Base-by-base conservation (phyloP, 2,329 filamentous ascomycete species). In the Aspergillus sp. region DNA sequence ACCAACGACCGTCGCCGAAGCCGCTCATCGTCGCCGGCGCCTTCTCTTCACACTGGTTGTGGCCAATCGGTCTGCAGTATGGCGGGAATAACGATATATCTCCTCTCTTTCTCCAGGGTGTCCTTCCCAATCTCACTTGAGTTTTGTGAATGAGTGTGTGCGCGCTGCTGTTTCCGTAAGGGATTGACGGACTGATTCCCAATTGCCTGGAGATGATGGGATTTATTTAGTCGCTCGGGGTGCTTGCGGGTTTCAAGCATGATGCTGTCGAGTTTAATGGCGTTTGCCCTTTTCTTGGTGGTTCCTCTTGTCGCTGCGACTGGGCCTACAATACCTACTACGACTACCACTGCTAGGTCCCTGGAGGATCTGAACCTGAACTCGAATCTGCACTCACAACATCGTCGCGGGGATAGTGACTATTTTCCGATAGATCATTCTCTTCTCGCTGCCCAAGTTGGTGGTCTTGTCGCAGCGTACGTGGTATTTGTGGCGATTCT, bases 381-480 rank as follows among this genome's bases (percentile, higher is more conserved):
- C 3, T 27, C 9, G 26, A 26, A 26, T 43, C 43, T 51, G 19
- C 19, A 19, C 19, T 19, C 19, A 19, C 19, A 19, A 44, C 39
- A 38, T 41, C 49, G 43, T 44, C 52, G 49, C 34, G 48, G 43
- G 9, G 51, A 44, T 42, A 28, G 42, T 7, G 44, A 50, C 41
- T 44, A 39, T 6, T 12, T 12, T 19, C 50, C n/a, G 52, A 46
- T 81, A 57, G 75, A 89, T 63, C 71, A 72, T 52, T 69, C 76
- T 12, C 80, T 85, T 47, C 79, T 96, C 26, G 88, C 89, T 12
- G 83, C 81, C 49, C 85, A 96, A 67, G 83, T 96, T 56, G 85
- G 86, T 53, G 88, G 83, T 55, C 86, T 97, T 50, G 77, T 91
- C 49, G 88, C 83, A 51, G 83, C 86, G 49, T 96, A 96, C 79